Conservation (phyloP, 148 eudicot genomes). For the Rhododendron williamsianum region DNA sequence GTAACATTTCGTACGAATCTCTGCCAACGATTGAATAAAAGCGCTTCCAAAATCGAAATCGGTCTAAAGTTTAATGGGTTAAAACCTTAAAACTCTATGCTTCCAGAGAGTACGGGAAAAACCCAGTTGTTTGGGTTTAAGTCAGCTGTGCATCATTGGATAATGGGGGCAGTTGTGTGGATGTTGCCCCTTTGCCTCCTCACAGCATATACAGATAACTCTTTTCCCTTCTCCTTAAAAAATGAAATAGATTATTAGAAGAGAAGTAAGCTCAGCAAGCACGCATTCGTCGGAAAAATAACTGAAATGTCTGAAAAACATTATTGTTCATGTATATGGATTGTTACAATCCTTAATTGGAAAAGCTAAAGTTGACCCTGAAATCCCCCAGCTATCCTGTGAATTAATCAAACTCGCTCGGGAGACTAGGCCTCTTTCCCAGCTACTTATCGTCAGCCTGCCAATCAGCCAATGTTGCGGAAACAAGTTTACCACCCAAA, state of each 20-base stretch:
- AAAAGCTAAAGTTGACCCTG: neutral
- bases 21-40: neutral
- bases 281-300: neutral
- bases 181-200: neutral
- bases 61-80: neutral
- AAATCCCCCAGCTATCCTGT: neutral
- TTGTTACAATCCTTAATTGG: neutral
- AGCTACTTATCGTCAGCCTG: neutral
- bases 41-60: neutral
- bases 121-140: neutral
- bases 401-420: neutral
- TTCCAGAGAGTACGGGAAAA: neutral
- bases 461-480: neutral
- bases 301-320: neutral
- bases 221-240: neutral
- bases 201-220: neutral
- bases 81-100: neutral
- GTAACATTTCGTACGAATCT: neutral
- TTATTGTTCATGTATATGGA: neutral
- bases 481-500: neutral
- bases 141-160: neutral
- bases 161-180: neutral
- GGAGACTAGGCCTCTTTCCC: neutral
- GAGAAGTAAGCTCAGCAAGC: neutral
- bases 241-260: neutral